Base-by-base conservation (phyloP, 768 basidiomycete species). In the Agrocybe chaxingu region DNA sequence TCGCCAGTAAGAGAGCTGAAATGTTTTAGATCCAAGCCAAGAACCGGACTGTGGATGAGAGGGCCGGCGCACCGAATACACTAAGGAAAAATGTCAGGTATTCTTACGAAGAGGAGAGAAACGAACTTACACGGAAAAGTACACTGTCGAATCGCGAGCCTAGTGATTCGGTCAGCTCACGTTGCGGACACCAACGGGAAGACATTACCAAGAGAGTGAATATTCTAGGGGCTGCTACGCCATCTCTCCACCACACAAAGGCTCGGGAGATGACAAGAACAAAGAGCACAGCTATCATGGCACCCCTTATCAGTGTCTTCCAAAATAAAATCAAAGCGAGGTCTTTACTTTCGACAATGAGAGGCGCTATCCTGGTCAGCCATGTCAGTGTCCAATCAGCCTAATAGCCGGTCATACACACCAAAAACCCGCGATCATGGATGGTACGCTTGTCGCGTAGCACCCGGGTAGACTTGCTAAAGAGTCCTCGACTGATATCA, bases 381-480 rank as follows among this genome's bases (percentile, higher is more conserved):
- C 35, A n/a, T 40, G 9, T 11, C 1, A 43, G 12, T 32, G 7
- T 12, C 7, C 8, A 36, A 6, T 9, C 12, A 19, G 32, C 11
- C 7, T 8, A 42, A 19, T 30, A 29, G 1, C 8, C 11, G 13
- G 13, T 11, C 37, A 13, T 8, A 47, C 61, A n/a, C 32, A 66
- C 64, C 63, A 66, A 45, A 61, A 60, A 2, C 65, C 65, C 8
- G 59, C 63, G 38, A 66, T 63, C 8, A 62, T 62, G 8, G 58
- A 55, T 32, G 63, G 65, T 3, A 66, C 63, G 11, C 52, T 58
- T 5, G 58, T 59, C 1, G 65, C 60, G 52, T 66, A 66, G 50
- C 65, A 66, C n/a, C 65, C 65, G 3, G 65, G 65, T n/a, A 66
- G 48, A 47, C 48, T 56, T 5, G 47, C 33, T 1, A 66, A 47